A percentile compares a stretch with the other conserved stretches of the same genome.
Conservation (phyloP, 2,329 filamentous ascomycete species). For the Leptoxyphium fumago region DNA sequence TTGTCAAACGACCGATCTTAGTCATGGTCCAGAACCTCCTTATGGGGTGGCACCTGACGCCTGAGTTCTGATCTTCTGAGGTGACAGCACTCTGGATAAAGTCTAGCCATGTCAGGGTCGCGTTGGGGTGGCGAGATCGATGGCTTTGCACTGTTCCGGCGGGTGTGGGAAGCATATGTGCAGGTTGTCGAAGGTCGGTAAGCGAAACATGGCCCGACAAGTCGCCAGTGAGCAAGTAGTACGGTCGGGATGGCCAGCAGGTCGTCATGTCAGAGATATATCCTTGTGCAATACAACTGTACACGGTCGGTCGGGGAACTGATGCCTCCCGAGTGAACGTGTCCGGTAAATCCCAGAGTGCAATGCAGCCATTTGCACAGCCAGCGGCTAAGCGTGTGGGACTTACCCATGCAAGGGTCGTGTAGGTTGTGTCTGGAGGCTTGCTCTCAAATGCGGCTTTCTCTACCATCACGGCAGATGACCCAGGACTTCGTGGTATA, state of each 20-base stretch:
- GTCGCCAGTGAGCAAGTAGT: slow-evolving; percentile 36
- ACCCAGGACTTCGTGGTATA: slow-evolving; percentile 20
- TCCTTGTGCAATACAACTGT: slow-evolving; percentile 28
- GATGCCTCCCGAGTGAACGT: slow-evolving; percentile 22
- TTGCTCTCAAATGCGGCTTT: slow-evolving; percentile 35
- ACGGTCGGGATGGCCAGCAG: slow-evolving; percentile 39
- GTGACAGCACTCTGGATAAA: slow-evolving; percentile 38
- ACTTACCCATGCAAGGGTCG: slow-evolving; percentile 43
- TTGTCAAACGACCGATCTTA: slow-evolving; percentile 22
- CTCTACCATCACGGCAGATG: slow-evolving; percentile 21
- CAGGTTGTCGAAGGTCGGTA: slow-evolving; percentile 33
- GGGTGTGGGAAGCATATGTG: slow-evolving; percentile 22
- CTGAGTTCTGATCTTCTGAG: slow-evolving; percentile 39
- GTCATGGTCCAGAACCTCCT: slow-evolving; percentile 38
- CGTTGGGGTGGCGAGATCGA: slow-evolving; percentile 35
- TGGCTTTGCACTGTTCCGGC: slow-evolving; percentile 29
- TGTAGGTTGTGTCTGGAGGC: slow-evolving; percentile 39
- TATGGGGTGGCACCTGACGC: slow-evolving; percentile 31
- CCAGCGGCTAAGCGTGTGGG: slow-evolving; percentile 39
- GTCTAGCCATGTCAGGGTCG: slow-evolving; percentile 40
- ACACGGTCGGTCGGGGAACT: slow-evolving; percentile 26
- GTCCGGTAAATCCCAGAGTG: slow-evolving; percentile 35
- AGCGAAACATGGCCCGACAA: slow-evolving; percentile 42
- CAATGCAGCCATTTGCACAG: slow-evolving; percentile 42
- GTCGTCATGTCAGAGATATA: slow-evolving; percentile 34